Evolutionary conservation across 257 asterid species (phyloP).

Genomic region (Solanum neorickii): DNA sequence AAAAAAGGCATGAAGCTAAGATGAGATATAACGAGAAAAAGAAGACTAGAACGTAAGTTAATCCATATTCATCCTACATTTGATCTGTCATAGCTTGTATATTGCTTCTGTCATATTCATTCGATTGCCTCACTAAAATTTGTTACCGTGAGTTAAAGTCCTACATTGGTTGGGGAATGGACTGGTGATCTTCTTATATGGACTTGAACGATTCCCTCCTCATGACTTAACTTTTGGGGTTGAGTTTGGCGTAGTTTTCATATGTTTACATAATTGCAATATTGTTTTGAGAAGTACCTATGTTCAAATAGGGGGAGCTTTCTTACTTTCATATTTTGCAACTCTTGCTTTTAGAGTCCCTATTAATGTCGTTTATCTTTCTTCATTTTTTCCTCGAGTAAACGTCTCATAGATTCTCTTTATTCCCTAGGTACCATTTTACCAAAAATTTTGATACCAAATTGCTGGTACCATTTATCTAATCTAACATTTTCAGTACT

Average conservation of each 20-base stretch:
- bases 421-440: background rate
- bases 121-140: background rate
- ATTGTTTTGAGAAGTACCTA: background rate
- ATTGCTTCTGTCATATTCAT: background rate
- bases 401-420: background rate
- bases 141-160: background rate
- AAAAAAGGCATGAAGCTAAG: slow-evolving; percentile 70
- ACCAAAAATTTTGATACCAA: background rate
- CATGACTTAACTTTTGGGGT: background rate
- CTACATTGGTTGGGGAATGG: background rate
- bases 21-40: slow-evolving; percentile 82
- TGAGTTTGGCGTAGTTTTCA: background rate
- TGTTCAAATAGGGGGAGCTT: background rate
- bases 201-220: background rate
- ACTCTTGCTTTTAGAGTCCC: background rate
- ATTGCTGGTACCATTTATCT: background rate
- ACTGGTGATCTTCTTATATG: background rate
- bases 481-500: background rate
- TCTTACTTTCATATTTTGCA: background rate
- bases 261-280: background rate
- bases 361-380: background rate
- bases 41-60: slow-evolving; percentile 58
- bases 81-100: background rate
- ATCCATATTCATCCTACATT: background rate
- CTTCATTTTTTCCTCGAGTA: background rate